Base-by-base conservation (phyloP, 202 grass and related monocot genomes). In the Dendrocalamus latiflorus region DNA sequence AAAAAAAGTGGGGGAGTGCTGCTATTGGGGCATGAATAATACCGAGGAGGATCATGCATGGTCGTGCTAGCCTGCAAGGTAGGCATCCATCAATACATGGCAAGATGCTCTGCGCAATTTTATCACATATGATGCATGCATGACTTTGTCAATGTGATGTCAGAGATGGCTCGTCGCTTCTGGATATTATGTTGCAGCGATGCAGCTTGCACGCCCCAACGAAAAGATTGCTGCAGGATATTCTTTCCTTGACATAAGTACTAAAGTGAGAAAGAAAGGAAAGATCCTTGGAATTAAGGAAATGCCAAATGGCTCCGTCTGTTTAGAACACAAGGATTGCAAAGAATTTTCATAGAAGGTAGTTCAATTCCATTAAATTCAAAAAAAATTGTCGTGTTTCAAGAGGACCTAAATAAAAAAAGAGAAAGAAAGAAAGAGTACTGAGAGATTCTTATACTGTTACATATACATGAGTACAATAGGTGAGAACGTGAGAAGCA, bases 121-220 rank as follows among this genome's bases (percentile, higher is more conserved):
- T 68, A 45, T 57, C 10, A 14, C 9, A 54, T 69, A 42, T 66
- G 68, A 67, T 72, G 68, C 61, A 85, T 56, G 76, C 76, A 70
- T 76, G 72, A 18, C 71, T 85, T 80, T 85, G 64, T 26, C n/a
- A 60, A 48, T 64, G 54, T 25, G 63, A 45, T 76, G 87, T 57
- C 82, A 81, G 82, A 12, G 22, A 70, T 51, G 44, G 78, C 24
- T 58, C 70, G 36, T 89, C 55, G 43, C 81, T 76, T 85, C 81
- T 76, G 87, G 82, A 76, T 76, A n/a, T 85, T 89, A 76, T 70
- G 87, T 65, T 85, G 55, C 77, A 85, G 82, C 63, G 64, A 30
- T 30, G 28, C 28, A 85, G 49, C 39, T n/a, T 88, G 68, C 78
- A 84, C 34, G 44, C 22, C 44, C 62, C 39, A 36, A 13, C 36